Evolutionary conservation across 2,329 filamentous ascomycete species (phyloP).

Genomic region (Aspergillus ruber): DNA sequence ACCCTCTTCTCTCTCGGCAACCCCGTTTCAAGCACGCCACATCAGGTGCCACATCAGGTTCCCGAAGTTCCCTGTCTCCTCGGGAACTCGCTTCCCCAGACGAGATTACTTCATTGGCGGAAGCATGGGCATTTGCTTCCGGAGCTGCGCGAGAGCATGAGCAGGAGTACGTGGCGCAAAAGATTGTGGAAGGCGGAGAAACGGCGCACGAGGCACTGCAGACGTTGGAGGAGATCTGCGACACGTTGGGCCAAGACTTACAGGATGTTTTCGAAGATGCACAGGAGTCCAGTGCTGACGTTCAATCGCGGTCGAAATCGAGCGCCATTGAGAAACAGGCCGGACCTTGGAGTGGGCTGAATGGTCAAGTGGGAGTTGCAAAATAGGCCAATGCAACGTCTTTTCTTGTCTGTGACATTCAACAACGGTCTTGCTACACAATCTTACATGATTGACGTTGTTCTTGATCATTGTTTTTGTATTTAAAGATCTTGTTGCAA

Average conservation of each 20-base stretch:
- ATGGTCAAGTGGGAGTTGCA: constrained; percentile 27
- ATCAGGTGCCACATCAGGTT: constrained; percentile 19
- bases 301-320: constrained; percentile 13
- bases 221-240: constrained; percentile 26
- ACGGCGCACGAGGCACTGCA: constrained; percentile 22
- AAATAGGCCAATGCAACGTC: constrained; percentile 4
- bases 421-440: too few relatives aligned
- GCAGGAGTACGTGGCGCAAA: constrained; percentile 28
- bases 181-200: constrained; percentile 25
- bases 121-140: constrained; percentile 37
- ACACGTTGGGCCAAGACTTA: constrained; percentile 29
- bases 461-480: too few relatives aligned
- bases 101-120: constrained; percentile 27
- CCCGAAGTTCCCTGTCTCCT: constrained; percentile 11
- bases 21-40: constrained; percentile 30
- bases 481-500: background rate
- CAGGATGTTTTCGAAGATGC: constrained; percentile 16
- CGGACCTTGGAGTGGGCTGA: constrained; percentile 33
- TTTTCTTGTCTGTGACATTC: too few relatives aligned
- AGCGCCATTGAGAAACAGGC: constrained; percentile 17
- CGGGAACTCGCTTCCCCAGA: constrained; percentile 19
- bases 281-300: constrained; percentile 16
- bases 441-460: too few relatives aligned
- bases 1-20: constrained; percentile 31
- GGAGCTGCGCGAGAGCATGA: constrained; percentile 25